These are phyloP conservation scores for Elsinoe ampelina DNA, from an alignment of 2,329 filamentous ascomycete genomes.

Conservation along the genomic window DNA sequence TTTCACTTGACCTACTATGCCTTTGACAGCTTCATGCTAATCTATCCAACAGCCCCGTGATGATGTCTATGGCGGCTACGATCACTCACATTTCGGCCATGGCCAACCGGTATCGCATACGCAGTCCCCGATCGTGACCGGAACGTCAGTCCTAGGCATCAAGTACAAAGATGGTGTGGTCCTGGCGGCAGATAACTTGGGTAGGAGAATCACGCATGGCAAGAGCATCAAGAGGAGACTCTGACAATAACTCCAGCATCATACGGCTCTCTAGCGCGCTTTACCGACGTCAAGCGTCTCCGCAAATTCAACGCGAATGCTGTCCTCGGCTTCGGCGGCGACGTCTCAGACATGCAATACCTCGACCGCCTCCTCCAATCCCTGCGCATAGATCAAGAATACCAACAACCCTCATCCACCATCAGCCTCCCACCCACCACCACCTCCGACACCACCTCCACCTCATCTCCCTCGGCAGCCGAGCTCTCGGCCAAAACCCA, in stretches of 20 bases:
- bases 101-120: conserved; percentile 68
- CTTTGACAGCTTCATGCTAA: conserved; percentile 22
- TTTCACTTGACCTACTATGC: conserved; percentile 15
- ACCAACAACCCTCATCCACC: conserved; percentile 42
- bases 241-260: conserved; percentile 53
- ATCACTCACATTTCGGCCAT: conserved; percentile 70
- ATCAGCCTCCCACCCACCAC: no score
- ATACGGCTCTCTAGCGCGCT: conserved; percentile 89
- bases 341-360: conserved; percentile 99
- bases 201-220: conserved; percentile 40
- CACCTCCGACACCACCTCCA: conserved; percentile 20
- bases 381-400: conserved; percentile 82
- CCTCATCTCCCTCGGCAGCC: background rate
- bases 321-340: conserved; percentile 88
- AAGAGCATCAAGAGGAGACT: background rate
- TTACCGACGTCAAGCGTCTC: conserved; percentile 93
- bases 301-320: conserved; percentile 76
- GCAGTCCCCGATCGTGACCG: conserved; percentile 86
- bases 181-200: conserved; percentile 92
- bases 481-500: conserved; percentile 18
- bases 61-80: conserved; percentile 92
- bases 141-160: conserved; percentile 86
- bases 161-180: conserved; percentile 97
- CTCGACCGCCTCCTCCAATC: conserved; percentile 83
- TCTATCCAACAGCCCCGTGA: conserved; percentile 66